These are phyloP conservation scores for Phytopythium ostracodes DNA, from an alignment of 352 stramenopile species.

Conservation along the genomic window DNA sequence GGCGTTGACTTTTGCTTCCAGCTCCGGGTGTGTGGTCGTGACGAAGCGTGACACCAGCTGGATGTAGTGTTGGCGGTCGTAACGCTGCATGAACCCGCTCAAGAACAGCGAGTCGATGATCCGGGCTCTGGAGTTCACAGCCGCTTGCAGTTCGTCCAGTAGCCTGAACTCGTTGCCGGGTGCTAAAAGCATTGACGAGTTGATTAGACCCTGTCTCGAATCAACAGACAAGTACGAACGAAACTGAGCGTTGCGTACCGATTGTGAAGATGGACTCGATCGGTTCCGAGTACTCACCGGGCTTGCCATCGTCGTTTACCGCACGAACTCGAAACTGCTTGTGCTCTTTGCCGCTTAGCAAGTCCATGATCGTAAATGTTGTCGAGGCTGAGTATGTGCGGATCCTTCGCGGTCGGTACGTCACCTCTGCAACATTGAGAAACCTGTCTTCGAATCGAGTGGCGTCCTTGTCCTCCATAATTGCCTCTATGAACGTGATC, in stretches of 20 bases:
- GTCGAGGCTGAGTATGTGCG: conserved; percentile 37
- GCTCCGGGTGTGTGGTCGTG: conserved; percentile 39
- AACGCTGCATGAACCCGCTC: conserved; percentile 80
- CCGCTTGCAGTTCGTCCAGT: conserved; percentile 73
- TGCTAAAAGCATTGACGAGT: conserved; percentile 15
- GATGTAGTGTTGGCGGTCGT: conserved; percentile 70
- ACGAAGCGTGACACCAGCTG: conserved; percentile 63
- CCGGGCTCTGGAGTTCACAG: conserved; percentile 63
- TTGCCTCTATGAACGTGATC: conserved; percentile 51
- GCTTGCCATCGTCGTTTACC: conserved; percentile 51
- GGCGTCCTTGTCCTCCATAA: conserved; percentile 45
- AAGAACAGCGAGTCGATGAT: conserved; percentile 76
- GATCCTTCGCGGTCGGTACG: conserved; percentile 49
- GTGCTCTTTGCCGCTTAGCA: conserved; percentile 65
- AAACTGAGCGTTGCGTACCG: conserved; percentile 22
- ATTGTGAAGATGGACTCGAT: conserved; percentile 66
- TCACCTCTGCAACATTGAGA: conserved; percentile 52
- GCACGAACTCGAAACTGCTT: conserved; percentile 61
- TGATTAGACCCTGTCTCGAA: conserved; percentile 7
- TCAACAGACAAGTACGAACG: too few species aligned
- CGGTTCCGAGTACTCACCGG: conserved; percentile 35
- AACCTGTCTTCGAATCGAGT: conserved; percentile 17
- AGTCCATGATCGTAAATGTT: conserved; percentile 32
- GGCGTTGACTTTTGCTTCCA: conserved; percentile 41
- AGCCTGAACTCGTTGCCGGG: conserved; percentile 63